Conservation (phyloP, 768 basidiomycete species). For the Podaxis sp. region DNA sequence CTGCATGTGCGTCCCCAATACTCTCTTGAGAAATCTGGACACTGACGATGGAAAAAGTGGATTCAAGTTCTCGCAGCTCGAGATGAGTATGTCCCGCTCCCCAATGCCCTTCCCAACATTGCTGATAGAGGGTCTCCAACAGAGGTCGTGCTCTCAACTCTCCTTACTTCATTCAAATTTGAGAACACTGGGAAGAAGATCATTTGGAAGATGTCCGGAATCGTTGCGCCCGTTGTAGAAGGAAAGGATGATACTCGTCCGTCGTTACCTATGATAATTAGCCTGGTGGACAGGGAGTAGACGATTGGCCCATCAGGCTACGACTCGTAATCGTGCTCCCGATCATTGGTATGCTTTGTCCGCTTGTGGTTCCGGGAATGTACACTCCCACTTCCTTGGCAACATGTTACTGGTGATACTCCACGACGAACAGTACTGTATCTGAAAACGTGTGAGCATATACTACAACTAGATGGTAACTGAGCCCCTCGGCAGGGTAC, state of each 20-base stretch:
- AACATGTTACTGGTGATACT: too few relatives aligned
- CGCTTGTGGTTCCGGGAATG: too few relatives aligned
- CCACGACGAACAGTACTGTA: too few relatives aligned
- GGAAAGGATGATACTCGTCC: neutral
- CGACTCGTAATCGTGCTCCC: too few relatives aligned
- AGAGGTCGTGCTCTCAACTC: slow-evolving; percentile 16
- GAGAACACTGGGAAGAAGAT: slow-evolving; percentile 19
- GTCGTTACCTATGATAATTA: slow-evolving; percentile 1
- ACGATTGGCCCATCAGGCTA: neutral
- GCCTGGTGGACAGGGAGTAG: neutral
- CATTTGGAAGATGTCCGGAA: slow-evolving; percentile 13
- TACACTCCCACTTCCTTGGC: too few relatives aligned
- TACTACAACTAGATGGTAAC: too few relatives aligned
- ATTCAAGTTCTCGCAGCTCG: slow-evolving; percentile 20
- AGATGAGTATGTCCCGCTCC: slow-evolving; percentile 15
- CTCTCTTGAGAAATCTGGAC: too few relatives aligned
- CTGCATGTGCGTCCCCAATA: slow-evolving; percentile 17
- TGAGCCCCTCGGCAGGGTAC: too few relatives aligned
- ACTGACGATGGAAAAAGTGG: slow-evolving; percentile 6
- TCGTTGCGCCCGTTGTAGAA: slow-evolving; percentile 16
- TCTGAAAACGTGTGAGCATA: too few relatives aligned
- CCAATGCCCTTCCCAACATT: too few relatives aligned
- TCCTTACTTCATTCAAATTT: slow-evolving; percentile 14
- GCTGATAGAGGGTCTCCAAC: neutral
- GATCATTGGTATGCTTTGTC: too few relatives aligned